Evolutionary conservation across 192 early-diverging fungal species (phyloP).

Genomic region (Glomus cerebriforme): DNA sequence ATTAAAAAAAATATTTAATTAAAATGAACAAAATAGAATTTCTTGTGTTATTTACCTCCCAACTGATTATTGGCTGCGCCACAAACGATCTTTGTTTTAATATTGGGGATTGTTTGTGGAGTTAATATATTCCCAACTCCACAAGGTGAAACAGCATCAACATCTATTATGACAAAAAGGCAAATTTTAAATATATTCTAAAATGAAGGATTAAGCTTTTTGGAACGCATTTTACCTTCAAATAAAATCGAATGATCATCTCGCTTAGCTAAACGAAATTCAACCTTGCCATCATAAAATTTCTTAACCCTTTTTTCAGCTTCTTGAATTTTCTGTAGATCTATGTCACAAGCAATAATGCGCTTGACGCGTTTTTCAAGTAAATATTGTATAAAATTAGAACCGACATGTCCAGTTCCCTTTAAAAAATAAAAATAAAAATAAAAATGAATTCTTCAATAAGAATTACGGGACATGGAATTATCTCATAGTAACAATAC

Average conservation of each 20-base stretch:
- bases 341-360: constrained; percentile 40
- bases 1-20: neutral
- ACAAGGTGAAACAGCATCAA: constrained; percentile 48
- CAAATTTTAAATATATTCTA: too few relatives aligned
- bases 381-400: constrained; percentile 35
- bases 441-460: neutral
- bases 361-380: constrained; percentile 34
- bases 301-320: constrained; percentile 17
- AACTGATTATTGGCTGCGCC: constrained; percentile 56
- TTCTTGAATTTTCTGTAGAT: constrained; percentile 19
- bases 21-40: neutral
- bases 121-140: constrained; percentile 47
- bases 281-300: neutral
- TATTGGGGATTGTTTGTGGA: constrained; percentile 39
- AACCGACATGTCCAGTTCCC: constrained; percentile 42
- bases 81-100: constrained; percentile 42
- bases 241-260: constrained; percentile 37
- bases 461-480: neutral
- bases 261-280: constrained; percentile 9
- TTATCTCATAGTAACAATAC: constrained; percentile 4
- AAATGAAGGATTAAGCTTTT: neutral
- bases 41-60: constrained; percentile 9
- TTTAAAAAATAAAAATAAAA: constrained; percentile 2
- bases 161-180: constrained; percentile 21
- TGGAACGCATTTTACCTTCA: constrained; percentile 20